Base-by-base conservation (phyloP, 129 eudicot species). In the Apium graveolens region DNA sequence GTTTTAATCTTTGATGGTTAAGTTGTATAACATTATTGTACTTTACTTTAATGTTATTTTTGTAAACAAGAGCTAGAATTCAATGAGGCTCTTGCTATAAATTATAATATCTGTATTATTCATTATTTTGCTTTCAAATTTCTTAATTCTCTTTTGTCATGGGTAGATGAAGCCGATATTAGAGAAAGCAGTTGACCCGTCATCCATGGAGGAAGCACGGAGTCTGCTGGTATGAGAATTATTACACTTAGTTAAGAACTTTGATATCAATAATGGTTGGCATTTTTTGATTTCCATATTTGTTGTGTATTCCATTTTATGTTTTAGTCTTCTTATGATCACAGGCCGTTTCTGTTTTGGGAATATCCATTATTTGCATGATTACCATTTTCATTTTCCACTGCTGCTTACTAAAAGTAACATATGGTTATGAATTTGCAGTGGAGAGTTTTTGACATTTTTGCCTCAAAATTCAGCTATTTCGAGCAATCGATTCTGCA, bases 381-480 rank as follows among this genome's bases (percentile, higher is more conserved):
- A 34, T 34, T 65, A 0, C 14, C 42, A 34, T 29, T 66, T 27
- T 27, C 21, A 34, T 29, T 66, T 27, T 27, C 38, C 17, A 26
- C 18, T 31, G 43, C 11, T 70, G 73, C 42, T 32, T 77, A 70
- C 70, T 42, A 68, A 70, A 75, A 11, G 12, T 75, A 63, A 69
- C 78, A 32, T n/a, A 18, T 35, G 26, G 11, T 11, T 42, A 65
- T 70, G 43, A 74, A 35, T 72, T 70, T 70, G 62, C 83, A 94
- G 98, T 97, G 97, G 63, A 90, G 92, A 20, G 90, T 91, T 83
- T 81, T 95, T 91, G 97, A 95, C 81, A 93, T 96, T 78, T 95
- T 95, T 83, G 98, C 92, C 51, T 96, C 97, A 48, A 95, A 95
- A 79, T 91, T 95, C 82, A 90, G 87, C 87, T 91, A 93, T 68